These are phyloP conservation scores for Lactarius sp. DNA, from an alignment of 768 basidiomycete genomes.

Conservation along the genomic window DNA sequence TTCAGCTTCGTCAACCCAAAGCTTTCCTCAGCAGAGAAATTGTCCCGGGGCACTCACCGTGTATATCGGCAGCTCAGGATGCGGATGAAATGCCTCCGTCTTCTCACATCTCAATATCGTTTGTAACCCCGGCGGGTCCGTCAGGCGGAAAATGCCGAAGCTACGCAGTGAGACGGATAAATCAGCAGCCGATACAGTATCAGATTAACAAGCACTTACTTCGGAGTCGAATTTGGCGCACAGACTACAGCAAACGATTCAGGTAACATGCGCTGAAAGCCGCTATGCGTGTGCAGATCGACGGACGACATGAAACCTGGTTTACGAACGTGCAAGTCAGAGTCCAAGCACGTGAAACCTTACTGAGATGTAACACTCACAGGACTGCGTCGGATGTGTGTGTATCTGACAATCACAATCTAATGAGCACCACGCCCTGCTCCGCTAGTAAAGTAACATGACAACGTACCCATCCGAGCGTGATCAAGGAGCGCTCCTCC, in stretches of 20 bases:
- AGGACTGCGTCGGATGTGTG: conserved; percentile 87
- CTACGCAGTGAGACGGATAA: conserved; percentile 33
- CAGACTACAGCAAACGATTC: conserved; percentile 94
- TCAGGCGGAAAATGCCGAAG: conserved; percentile 86
- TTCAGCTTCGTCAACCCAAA: background rate
- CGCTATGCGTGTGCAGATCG: conserved; percentile 87
- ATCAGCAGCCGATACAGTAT: background rate
- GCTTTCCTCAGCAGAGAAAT: background rate
- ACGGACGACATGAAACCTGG: conserved; percentile 91
- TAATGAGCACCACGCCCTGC: conserved; percentile 3
- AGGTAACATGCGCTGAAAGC: conserved; percentile 83
- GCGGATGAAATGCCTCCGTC: conserved; percentile 82
- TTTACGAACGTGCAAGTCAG: conserved; percentile 8
- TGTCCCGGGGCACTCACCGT: conserved; percentile 52
- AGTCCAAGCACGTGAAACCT: background rate
- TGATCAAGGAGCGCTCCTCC: conserved; percentile 73
- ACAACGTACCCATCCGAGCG: conserved; percentile 81
- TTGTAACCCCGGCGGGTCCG: conserved; percentile 78
- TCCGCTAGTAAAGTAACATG: background rate
- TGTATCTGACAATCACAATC: conserved; percentile 59
- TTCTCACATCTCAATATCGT: conserved; percentile 62
- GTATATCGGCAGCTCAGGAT: conserved; percentile 79
- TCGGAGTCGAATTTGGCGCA: conserved; percentile 72
- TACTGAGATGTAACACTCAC: conserved; percentile 38
- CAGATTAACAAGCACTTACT: conserved; percentile 40